Percentiles rank a stretch among this genome's conserved stretches.
Evolutionary conservation across 495 filamentous ascomycete species (phyloP).

Genomic region (Penicillium pancosmium): DNA sequence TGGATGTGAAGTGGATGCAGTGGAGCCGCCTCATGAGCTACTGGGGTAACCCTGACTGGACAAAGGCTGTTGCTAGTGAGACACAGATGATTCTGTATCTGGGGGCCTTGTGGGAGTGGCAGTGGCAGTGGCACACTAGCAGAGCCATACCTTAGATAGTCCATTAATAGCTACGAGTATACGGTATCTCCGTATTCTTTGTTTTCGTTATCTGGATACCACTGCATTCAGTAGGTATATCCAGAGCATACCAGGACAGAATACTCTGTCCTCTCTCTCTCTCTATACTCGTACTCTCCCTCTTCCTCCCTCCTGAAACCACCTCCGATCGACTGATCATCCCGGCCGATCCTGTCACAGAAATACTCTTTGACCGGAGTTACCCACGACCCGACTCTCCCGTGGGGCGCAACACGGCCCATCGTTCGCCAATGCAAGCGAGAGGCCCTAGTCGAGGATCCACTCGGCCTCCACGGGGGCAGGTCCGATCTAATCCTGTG

Average conservation of each 20-base stretch:
- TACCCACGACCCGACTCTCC: neutral
- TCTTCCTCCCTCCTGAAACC: neutral
- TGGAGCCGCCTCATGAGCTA: slow-evolving; percentile 21
- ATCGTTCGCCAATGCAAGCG: slow-evolving; percentile 11
- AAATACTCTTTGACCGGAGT: neutral
- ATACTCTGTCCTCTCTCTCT: neutral
- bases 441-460: neutral
- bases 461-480: neutral
- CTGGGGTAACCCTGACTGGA: slow-evolving; percentile 21
- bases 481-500: slow-evolving; percentile 3
- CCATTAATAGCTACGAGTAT: too few relatives aligned
- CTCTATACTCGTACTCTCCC: neutral
- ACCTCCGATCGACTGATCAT: slow-evolving; percentile 11
- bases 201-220: too few relatives aligned
- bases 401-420: slow-evolving; percentile 8
- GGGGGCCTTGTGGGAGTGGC: neutral
- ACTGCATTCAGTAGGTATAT: too few relatives aligned
- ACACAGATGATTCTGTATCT: slow-evolving; percentile 4
- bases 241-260: neutral
- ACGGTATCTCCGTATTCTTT: too few relatives aligned
- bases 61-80: slow-evolving; percentile 7
- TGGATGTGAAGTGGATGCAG: neutral
- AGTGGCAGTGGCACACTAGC: too few relatives aligned
- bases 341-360: slow-evolving; percentile 24
- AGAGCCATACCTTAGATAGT: too few relatives aligned